These are phyloP conservation scores for Xylariaceae sp. DNA, from an alignment of 2,329 filamentous ascomycete species.

Conservation along the genomic window DNA sequence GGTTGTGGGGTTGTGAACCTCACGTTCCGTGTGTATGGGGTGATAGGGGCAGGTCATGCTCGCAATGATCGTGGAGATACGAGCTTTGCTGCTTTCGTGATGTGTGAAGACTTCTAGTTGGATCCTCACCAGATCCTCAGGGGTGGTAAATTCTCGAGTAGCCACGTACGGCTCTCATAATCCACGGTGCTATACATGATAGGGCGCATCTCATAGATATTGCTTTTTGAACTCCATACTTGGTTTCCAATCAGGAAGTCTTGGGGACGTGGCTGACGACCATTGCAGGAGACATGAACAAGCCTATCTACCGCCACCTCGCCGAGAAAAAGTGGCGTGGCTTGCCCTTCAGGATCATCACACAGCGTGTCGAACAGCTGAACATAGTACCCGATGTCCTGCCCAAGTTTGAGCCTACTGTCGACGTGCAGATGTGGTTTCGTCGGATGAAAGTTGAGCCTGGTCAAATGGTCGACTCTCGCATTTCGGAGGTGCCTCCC, in stretches of 20 bases:
- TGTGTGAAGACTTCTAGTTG: no score
- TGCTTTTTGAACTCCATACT: background rate
- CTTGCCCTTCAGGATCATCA: slow-evolving; percentile 70
- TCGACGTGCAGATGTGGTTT: slow-evolving; percentile 79
- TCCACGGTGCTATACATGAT: background rate
- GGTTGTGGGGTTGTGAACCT: no score
- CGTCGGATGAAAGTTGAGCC: slow-evolving; percentile 60
- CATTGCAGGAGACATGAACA: slow-evolving; percentile 76
- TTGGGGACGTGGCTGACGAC: slow-evolving; percentile 9
- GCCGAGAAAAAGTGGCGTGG: slow-evolving; percentile 81
- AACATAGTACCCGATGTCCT: slow-evolving; percentile 83
- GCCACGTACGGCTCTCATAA: no score
- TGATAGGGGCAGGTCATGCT: no score
- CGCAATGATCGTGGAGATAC: no score
- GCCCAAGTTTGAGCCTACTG: slow-evolving; percentile 66
- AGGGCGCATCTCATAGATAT: background rate
- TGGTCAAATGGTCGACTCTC: slow-evolving; percentile 70
- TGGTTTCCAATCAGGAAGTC: no score
- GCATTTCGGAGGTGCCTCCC: slow-evolving; percentile 64
- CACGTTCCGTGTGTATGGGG: no score
- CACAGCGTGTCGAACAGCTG: slow-evolving; percentile 82
- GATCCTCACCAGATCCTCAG: no score
- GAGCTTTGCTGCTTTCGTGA: no score
- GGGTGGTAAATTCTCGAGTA: no score
- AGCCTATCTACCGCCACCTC: slow-evolving; percentile 89